Conservation (phyloP, 352 stramenopile species). For the Peronospora farinosa region DNA sequence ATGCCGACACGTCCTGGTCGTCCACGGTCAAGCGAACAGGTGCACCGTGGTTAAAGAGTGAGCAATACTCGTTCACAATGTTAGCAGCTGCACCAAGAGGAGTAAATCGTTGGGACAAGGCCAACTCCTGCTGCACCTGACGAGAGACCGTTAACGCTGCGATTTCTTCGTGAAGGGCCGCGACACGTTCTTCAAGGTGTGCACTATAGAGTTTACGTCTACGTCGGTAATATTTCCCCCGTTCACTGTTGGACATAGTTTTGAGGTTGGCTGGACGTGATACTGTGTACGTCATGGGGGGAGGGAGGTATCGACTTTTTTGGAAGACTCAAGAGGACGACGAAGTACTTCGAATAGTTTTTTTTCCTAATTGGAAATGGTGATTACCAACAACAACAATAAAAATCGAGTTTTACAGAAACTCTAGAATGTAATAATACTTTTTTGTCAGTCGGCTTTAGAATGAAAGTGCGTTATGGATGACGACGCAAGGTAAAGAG, state of each 20-base stretch:
- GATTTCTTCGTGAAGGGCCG: slow-evolving; percentile 45
- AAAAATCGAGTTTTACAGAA: background rate
- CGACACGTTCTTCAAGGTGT: slow-evolving; percentile 30
- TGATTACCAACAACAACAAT: background rate
- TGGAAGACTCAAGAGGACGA: background rate
- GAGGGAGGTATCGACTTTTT: background rate
- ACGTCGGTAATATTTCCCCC: slow-evolving; percentile 57
- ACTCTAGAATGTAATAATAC: background rate
- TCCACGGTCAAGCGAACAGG: slow-evolving; percentile 37
- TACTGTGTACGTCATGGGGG: background rate
- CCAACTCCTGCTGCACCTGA: slow-evolving; percentile 31
- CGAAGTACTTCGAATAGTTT: background rate
- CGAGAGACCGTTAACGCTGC: slow-evolving; percentile 27
- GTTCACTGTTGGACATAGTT: slow-evolving; percentile 58
- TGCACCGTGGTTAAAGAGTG: slow-evolving; percentile 40
- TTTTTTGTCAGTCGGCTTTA: too few species aligned
- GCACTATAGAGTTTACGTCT: slow-evolving; percentile 44
- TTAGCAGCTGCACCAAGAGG: slow-evolving; percentile 21
- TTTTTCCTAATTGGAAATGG: too few species aligned
- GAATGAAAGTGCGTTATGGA: too few species aligned
- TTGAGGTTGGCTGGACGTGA: slow-evolving; percentile 26
- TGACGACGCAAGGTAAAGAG: too few species aligned
- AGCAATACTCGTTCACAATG: slow-evolving; percentile 48
- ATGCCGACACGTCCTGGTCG: slow-evolving; percentile 13
- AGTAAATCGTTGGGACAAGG: slow-evolving; percentile 19